Base-by-base conservation (phyloP, 1,284 basidiomycete genomes). In the Hymenochaete sp. region DNA sequence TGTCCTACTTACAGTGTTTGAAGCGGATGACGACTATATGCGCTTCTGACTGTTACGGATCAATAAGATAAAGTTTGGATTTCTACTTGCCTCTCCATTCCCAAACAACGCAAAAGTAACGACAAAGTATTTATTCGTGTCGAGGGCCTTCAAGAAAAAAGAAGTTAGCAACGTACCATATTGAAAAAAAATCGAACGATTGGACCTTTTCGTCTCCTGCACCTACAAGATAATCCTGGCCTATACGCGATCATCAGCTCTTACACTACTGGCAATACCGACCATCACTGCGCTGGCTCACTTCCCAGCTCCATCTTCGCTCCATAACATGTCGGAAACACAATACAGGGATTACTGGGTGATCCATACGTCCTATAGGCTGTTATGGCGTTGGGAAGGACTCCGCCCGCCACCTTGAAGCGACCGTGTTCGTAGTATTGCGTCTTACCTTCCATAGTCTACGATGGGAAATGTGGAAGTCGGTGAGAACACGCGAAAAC, bases 1-100 rank as follows among this genome's bases (percentile, higher is more conserved):
- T 35, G 21, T n/a, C 14, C 27, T 38, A 24, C 49, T 32, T 44
- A 76, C 75, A 39, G 75, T 76, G 53, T 77, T 78, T 0, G 77
- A 79, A 11, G 77, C 77, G 18, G 77, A 79, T 5, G 75, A 78
- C 0, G 75, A 79, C 73, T 65, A 42, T 13, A 37, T 22, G 24
- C 16, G 10, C 21, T 43, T 14, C 25, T 27, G 22, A 28, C 9
- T 3, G n/a, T n/a, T n/a, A n/a, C n/a, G n/a, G n/a, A n/a, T 35
- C 37, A 43, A 28, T 27, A 24, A 43, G 37, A 21, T 41, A 11
- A 42, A 26, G 11, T 6, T n/a, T 18, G n/a, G 25, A 28, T 19
- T 5, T 6, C 13, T 8, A 40, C 53, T 24, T 40, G 59, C 59
- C 52, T 60, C 57, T 37, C 59, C 57, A 42, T 60, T 61, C 26